phyloP scores from a whole-genome alignment of 768 basidiomycete genomes.

The Hortiboletus flavorubellus region DNA sequence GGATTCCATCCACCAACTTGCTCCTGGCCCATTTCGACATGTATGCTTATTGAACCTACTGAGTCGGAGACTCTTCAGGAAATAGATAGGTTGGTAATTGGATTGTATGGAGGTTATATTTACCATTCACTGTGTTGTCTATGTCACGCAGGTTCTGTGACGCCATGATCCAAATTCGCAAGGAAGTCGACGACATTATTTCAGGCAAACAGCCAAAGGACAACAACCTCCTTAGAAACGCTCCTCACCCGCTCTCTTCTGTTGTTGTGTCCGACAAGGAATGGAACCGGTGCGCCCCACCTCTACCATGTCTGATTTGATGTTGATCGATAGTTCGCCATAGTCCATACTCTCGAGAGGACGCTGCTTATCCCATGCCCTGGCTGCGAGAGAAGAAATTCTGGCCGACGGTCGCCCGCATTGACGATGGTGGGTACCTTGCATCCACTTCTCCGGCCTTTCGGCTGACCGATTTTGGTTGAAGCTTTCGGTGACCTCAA shows the following conservation, averaged over 20 bases:
- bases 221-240: slow-evolving; percentile 90
- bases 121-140: neutral
- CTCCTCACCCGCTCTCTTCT: slow-evolving; percentile 84
- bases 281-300: slow-evolving; percentile 72
- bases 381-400: slow-evolving; percentile 88
- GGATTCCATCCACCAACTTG: slow-evolving; percentile 97
- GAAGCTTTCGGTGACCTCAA: slow-evolving; percentile 91
- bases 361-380: slow-evolving; percentile 86
- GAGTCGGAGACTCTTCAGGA: slow-evolving; percentile 94
- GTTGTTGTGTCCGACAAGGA: slow-evolving; percentile 69
- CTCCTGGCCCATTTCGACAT: slow-evolving; percentile 96
- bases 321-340: slow-evolving; percentile 10
- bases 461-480: slow-evolving; percentile 6
- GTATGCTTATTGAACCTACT: slow-evolving; percentile 97
- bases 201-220: slow-evolving; percentile 85
- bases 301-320: neutral
- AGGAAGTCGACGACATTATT: slow-evolving; percentile 86
- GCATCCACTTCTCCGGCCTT: neutral
- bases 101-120: neutral
- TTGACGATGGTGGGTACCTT: slow-evolving; percentile 82
- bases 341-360: slow-evolving; percentile 88
- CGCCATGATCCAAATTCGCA: slow-evolving; percentile 95
- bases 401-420: slow-evolving; percentile 90
- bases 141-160: slow-evolving; percentile 76
- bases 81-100: slow-evolving; percentile 64